These are phyloP conservation scores for Nicotiana obtusifolia DNA, from an alignment of 257 asterid species.

Conservation along the genomic window DNA sequence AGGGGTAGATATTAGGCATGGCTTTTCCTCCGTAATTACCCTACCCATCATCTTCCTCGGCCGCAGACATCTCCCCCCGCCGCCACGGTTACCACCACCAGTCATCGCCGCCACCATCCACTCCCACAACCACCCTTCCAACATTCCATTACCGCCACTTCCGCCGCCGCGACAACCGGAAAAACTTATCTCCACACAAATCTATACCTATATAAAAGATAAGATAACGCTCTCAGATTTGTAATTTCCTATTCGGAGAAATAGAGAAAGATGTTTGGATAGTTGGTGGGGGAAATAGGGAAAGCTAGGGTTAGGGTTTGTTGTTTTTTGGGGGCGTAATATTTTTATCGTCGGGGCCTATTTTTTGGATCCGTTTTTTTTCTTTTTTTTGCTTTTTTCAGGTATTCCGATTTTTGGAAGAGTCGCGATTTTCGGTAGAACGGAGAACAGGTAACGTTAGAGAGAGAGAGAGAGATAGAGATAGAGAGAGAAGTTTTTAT, in stretches of 20 bases:
- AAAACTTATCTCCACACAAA: background rate
- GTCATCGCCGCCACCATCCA: slow-evolving; percentile 51
- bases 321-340: background rate
- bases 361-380: slow-evolving; percentile 10
- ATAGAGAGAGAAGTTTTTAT: background rate
- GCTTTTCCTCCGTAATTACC: slow-evolving; percentile 28
- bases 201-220: background rate
- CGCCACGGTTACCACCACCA: slow-evolving; percentile 42
- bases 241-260: background rate
- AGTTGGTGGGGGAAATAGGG: slow-evolving; percentile 1
- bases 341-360: slow-evolving; percentile 7
- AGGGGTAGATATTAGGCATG: slow-evolving; percentile 37
- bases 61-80: slow-evolving; percentile 53
- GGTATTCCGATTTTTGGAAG: background rate
- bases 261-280: background rate
- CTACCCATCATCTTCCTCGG: slow-evolving; percentile 58
- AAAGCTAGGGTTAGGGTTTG: slow-evolving; percentile 15
- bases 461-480: background rate
- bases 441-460: background rate
- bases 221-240: background rate
- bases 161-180: slow-evolving; percentile 1
- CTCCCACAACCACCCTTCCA: slow-evolving; percentile 41
- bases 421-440: slow-evolving; percentile 7
- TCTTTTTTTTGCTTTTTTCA: background rate
- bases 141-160: slow-evolving; percentile 12